A percentile compares a stretch with the other conserved stretches of the same genome.
Evolutionary conservation across 2,329 filamentous ascomycete genomes (phyloP).

Genomic region (Canariomyces notabilis): DNA sequence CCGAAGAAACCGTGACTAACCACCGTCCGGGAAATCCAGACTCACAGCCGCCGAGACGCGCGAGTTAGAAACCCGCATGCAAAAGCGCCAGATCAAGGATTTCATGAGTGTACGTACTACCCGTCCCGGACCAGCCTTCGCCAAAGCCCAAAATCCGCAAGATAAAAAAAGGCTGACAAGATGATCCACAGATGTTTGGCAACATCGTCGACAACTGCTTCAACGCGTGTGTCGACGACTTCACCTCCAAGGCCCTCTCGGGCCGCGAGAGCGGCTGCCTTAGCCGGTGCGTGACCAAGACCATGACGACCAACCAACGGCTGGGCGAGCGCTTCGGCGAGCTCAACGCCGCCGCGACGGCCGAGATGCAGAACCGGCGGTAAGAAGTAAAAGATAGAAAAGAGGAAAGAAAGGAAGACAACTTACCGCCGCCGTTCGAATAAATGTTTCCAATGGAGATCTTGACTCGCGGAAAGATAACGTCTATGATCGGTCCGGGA

Average conservation of each 20-base stretch:
- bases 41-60: constrained; percentile 78
- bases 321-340: constrained; percentile 85
- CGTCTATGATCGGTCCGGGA: too few relatives aligned
- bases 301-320: constrained; percentile 85
- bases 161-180: not conserved
- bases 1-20: constrained; percentile 2
- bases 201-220: constrained; percentile 86
- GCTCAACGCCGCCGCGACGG: constrained; percentile 57
- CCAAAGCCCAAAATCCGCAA: not conserved
- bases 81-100: constrained; percentile 97
- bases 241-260: constrained; percentile 92
- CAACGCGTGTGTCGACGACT: constrained; percentile 94
- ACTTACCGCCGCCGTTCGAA: too few relatives aligned
- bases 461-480: too few relatives aligned
- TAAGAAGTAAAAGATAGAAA: constrained; percentile 26
- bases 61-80: constrained; percentile 90
- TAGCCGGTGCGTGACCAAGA: constrained; percentile 92
- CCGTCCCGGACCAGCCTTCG: not conserved
- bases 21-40: constrained; percentile 29
- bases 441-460: too few relatives aligned
- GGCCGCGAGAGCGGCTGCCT: constrained; percentile 87
- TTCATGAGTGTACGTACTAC: constrained; percentile 79
- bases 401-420: not conserved
- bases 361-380: constrained; percentile 44
- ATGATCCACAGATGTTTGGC: constrained; percentile 46